Conservation (phyloP, 345 rosid genomes). For the Erysimum cheiranthoides region DNA sequence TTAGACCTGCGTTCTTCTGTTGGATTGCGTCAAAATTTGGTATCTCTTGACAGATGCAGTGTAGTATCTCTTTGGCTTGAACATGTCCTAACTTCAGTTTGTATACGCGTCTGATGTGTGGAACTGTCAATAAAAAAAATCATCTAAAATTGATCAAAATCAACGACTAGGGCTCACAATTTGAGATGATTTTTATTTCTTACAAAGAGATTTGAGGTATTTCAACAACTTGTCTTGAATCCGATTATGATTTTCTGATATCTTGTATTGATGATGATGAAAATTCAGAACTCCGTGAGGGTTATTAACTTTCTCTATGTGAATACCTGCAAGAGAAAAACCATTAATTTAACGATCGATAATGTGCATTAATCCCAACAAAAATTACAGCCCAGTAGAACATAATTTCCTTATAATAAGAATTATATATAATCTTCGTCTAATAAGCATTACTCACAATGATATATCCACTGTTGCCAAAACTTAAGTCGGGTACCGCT, state of each 20-base stretch:
- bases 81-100: slow-evolving; percentile 59
- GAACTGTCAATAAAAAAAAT: slow-evolving; percentile 49
- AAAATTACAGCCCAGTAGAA: neutral
- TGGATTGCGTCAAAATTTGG: slow-evolving; percentile 44
- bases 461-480: slow-evolving; percentile 69
- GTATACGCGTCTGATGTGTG: slow-evolving; percentile 51
- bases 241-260: slow-evolving; percentile 21
- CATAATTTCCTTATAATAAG: neutral
- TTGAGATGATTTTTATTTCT: slow-evolving; percentile 24
- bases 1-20: slow-evolving; percentile 46
- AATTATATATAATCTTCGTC: neutral
- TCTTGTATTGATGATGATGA: slow-evolving; percentile 22
- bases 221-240: slow-evolving; percentile 33
- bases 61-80: slow-evolving; percentile 58
- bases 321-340: slow-evolving; percentile 29
- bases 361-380: neutral
- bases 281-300: slow-evolving; percentile 27
- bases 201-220: slow-evolving; percentile 42
- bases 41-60: slow-evolving; percentile 58
- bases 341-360: neutral
- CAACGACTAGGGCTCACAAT: neutral
- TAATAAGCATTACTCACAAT: slow-evolving; percentile 46
- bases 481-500: slow-evolving; percentile 58
- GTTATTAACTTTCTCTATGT: slow-evolving; percentile 34
- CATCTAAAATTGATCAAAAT: slow-evolving; percentile 4